Conservation (phyloP, 2,329 filamentous ascomycete genomes). For the Anisogramma anomala region DNA sequence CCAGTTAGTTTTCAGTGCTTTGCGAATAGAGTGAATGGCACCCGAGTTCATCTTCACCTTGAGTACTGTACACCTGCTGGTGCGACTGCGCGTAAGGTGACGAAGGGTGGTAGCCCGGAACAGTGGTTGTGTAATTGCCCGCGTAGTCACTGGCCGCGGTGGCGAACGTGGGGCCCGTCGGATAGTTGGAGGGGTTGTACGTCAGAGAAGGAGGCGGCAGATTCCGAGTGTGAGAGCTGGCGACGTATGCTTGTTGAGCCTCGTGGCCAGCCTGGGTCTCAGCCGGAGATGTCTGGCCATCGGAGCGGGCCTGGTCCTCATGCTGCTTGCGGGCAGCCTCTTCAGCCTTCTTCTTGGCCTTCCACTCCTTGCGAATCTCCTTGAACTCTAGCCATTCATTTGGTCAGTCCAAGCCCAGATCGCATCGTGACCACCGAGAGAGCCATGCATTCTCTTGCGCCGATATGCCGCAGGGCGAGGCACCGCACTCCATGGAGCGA, state of each 20-base stretch:
- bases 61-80: constrained; percentile 50
- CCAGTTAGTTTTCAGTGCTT: constrained; percentile 30
- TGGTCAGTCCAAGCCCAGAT: constrained; percentile 16
- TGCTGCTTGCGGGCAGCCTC: constrained; percentile 81
- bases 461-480: constrained; percentile 15
- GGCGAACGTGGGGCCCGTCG: constrained; percentile 44
- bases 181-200: constrained; percentile 57
- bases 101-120: constrained; percentile 46
- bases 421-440: not conserved
- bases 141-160: constrained; percentile 47
- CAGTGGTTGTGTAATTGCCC: constrained; percentile 32
- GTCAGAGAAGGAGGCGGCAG: constrained; percentile 65
- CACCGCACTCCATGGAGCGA: not conserved
- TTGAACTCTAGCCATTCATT: constrained; percentile 67
- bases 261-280: constrained; percentile 44
- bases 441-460: not conserved
- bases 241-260: constrained; percentile 45
- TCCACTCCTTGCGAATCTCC: constrained; percentile 98
- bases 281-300: constrained; percentile 18
- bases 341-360: constrained; percentile 98
- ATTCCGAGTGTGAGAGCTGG: constrained; percentile 42
- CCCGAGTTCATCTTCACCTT: no score
- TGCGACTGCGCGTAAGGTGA: constrained; percentile 47
- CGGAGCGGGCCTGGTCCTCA: constrained; percentile 54
- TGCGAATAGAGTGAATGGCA: no score